Evolutionary conservation across 345 rosid species (phyloP).

Genomic region (Ceriops decandra): DNA sequence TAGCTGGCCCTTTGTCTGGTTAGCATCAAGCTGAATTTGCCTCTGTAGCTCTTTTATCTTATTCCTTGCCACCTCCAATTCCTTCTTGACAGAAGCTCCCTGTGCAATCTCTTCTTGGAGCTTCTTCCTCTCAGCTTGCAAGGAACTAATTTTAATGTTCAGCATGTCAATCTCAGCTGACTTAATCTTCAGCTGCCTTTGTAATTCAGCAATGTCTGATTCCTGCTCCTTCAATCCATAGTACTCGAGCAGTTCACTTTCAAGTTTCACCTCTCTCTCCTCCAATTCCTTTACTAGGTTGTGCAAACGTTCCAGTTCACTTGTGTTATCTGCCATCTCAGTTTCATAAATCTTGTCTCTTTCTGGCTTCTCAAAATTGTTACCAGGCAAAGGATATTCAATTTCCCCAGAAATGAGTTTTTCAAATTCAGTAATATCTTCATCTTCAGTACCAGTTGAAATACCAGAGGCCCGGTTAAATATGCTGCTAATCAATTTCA

Average conservation of each 20-base stretch:
- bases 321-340: slow-evolving; percentile 70
- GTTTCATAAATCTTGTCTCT: slow-evolving; percentile 53
- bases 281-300: slow-evolving; percentile 69
- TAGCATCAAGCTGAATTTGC: slow-evolving; percentile 90
- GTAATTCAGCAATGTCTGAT: slow-evolving; percentile 62
- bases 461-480: slow-evolving; percentile 45
- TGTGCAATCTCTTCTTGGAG: slow-evolving; percentile 70
- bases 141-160: slow-evolving; percentile 75
- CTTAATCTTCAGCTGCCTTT: slow-evolving; percentile 90
- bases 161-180: slow-evolving; percentile 89
- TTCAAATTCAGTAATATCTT: slow-evolving; percentile 74
- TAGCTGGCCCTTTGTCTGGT: slow-evolving; percentile 87
- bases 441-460: slow-evolving; percentile 46
- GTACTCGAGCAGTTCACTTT: slow-evolving; percentile 87
- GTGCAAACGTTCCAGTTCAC: slow-evolving; percentile 71
- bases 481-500: slow-evolving; percentile 83
- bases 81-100: slow-evolving; percentile 52
- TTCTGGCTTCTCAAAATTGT: slow-evolving; percentile 48
- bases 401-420: slow-evolving; percentile 76
- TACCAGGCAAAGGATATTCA: slow-evolving; percentile 59
- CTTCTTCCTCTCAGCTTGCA: slow-evolving; percentile 83
- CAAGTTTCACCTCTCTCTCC: slow-evolving; percentile 93
- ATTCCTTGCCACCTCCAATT: slow-evolving; percentile 72
- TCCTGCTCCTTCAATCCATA: slow-evolving; percentile 94
- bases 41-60: slow-evolving; percentile 87